A percentile compares a stretch with the other conserved stretches of the same genome.
phyloP scores from a whole-genome alignment of 2,329 filamentous ascomycete species.

The Curvularia lunata region DNA sequence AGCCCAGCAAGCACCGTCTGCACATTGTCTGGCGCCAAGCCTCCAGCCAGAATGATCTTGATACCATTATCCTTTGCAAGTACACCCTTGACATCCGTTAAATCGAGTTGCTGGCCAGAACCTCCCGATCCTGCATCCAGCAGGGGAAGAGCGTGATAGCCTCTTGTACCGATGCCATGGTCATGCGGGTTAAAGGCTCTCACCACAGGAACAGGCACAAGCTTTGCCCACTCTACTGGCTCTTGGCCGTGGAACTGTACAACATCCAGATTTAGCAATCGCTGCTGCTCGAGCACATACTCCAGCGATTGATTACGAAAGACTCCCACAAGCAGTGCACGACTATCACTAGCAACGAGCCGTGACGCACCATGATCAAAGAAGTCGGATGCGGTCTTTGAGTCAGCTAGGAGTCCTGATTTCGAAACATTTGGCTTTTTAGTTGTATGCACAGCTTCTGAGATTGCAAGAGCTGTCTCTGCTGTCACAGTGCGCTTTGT shows the following conservation, averaged over 20 bases:
- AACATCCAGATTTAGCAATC: slow-evolving; percentile 77
- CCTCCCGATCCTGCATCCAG: slow-evolving; percentile 86
- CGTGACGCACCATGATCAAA: slow-evolving; percentile 65
- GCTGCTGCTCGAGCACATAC: slow-evolving; percentile 80
- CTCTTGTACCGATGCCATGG: slow-evolving; percentile 72
- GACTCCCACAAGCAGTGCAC: slow-evolving; percentile 86
- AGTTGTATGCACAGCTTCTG: slow-evolving; percentile 71
- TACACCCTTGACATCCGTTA: slow-evolving; percentile 69
- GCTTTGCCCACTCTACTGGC: slow-evolving; percentile 85
- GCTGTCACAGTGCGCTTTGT: slow-evolving; percentile 80
- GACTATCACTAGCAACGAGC: slow-evolving; percentile 58
- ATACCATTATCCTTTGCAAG: slow-evolving; percentile 74
- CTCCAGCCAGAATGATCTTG: slow-evolving; percentile 82
- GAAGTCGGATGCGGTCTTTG: slow-evolving; percentile 65
- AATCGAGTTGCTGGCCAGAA: slow-evolving; percentile 78
- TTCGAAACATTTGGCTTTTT: slow-evolving; percentile 41
- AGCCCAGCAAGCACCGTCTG: slow-evolving; percentile 67
- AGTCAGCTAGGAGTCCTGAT: slow-evolving; percentile 33
- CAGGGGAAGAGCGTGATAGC: slow-evolving; percentile 82
- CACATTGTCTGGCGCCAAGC: slow-evolving; percentile 81
- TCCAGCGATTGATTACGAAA: slow-evolving; percentile 89
- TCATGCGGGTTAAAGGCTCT: slow-evolving; percentile 81
- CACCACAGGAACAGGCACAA: slow-evolving; percentile 93
- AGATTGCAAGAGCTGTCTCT: slow-evolving; percentile 81
- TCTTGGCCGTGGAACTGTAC: slow-evolving; percentile 94